Base-by-base conservation (phyloP, 169 alveolate species). In the Cryptosporidium tyzzeri region DNA sequence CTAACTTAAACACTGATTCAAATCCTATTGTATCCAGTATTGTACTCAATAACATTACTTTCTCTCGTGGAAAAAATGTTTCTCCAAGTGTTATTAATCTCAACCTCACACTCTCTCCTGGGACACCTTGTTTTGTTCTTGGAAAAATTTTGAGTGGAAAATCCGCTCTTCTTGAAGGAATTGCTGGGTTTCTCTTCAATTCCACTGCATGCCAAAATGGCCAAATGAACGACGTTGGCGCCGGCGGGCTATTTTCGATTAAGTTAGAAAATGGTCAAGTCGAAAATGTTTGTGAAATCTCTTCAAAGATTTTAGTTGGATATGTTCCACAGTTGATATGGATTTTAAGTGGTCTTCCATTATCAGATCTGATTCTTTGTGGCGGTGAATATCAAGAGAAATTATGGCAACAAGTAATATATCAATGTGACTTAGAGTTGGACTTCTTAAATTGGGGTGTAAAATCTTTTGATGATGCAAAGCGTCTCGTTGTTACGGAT, bases 371-470 rank as follows among this genome's bases (percentile, higher is more conserved):
- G 35, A 80, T 80, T 33, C 33, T 67, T 7, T 80, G 89, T 62
- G 89, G 89, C 3, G 18, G 53, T 39, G 53, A 21, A 16, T 80
- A 80, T 50, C 37, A 29, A 8, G 35, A 45, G 14, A 31, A 62
- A 1, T 48, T 80, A 41, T 80, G 89, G 89, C 41, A 23, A 8
- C 45, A 35, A 31, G 89, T 80, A 10, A 10, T 80, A 29, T 31
- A 80, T 67, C 80, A 80, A 29, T 80, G 89, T 29, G 89, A 80
- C 33, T 44, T 80, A 26, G 67, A 65, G 48, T 2, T 65, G 39
- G 89, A 80, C 53, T 80, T 80, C 33, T 37, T 45, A 6, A 62
- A 23, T 50, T 80, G 89, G 89, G 89, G 89, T n/a, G 41, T 80
- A 31, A 80, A 31, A 9, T 37, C 69, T 45, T 61, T 61, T 31